phyloP scores from a whole-genome alignment of 345 rosid species.

The Hibiscus trionum region DNA sequence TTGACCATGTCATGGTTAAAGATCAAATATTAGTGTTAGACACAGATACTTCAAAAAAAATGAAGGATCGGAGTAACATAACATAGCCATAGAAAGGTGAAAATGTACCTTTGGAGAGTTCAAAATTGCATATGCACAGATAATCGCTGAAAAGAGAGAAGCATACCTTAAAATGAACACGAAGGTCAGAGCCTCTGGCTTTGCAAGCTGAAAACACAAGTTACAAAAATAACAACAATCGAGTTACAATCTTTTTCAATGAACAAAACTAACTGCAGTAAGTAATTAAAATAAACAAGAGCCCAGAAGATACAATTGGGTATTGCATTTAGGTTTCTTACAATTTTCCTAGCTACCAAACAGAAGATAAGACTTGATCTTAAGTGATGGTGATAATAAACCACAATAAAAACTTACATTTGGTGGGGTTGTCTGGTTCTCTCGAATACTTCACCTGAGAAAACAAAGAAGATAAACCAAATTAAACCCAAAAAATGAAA shows the following conservation, averaged over 20 bases:
- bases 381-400: neutral
- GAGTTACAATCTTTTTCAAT: neutral
- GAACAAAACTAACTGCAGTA: slow-evolving; percentile 2
- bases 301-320: neutral
- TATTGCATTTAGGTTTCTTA: neutral
- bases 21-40: too few relatives aligned
- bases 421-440: slow-evolving; percentile 72
- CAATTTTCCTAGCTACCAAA: slow-evolving; percentile 1
- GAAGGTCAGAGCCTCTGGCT: slow-evolving; percentile 70
- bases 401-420: slow-evolving; percentile 39
- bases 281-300: neutral
- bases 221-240: neutral
- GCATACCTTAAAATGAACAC: slow-evolving; percentile 73
- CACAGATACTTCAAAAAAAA: too few relatives aligned
- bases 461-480: too few relatives aligned
- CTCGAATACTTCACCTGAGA: slow-evolving; percentile 61
- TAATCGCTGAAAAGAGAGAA: neutral
- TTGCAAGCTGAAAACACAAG: slow-evolving; percentile 52
- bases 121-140: neutral
- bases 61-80: too few relatives aligned
- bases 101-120: neutral
- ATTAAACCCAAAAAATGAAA: too few relatives aligned
- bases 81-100: too few relatives aligned
- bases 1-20: neutral
- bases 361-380: neutral